Evolutionary conservation across 495 filamentous ascomycete genomes (phyloP), one percentile per base, ranked within the genome.

Genomic region (Talaromyces ruber): DNA sequence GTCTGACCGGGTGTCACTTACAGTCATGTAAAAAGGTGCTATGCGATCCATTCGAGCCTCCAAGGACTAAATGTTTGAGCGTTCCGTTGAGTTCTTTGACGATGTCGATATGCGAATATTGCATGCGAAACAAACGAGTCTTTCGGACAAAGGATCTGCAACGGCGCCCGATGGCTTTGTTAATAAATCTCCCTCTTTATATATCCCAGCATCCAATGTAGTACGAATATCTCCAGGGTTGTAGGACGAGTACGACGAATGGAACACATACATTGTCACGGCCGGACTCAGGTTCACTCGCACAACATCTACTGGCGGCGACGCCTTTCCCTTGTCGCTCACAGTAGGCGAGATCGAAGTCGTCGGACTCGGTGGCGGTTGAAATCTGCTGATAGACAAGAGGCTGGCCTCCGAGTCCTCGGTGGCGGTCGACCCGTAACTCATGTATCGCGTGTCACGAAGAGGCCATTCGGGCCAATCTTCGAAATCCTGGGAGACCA

Each of bases 21-120:
- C 77, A 78, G 56, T 67, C 72, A 63, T 79, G 77, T 2, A 78
- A 24, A 58, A 79, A 77, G 25, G 75, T 68, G 6, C 63, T 67
- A 60, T 78, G 76, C 56, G 78, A 76, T 47, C 76, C 76, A 26
- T 78, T 75, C 55, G 78, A 76, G 37, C 76, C 76, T 18, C 72
- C 73, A 6, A 79, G 70, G 60, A 78, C 77, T 0, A 80, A 59
- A 56, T 69, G 74, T 61, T 71, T 76, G 21, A 79, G 52, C 4
- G 69, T 68, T 8, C 77, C 77, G 14, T 69, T 68, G 18, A 68
- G 63, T 61, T 79, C 74, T 52, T 79, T 78, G 64, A 72, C 72
- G 29, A 80, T 69, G 62, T 79, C 74, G 63, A 80, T 76, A 53
- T 62, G 74, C 1, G 66, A 71, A 59, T 80, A 79, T 51, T 72